Evolutionary conservation across 371 early-diverging fungal species (phyloP), one percentile per base, ranked within the genome.

Genomic region (Mortierella sp.): DNA sequence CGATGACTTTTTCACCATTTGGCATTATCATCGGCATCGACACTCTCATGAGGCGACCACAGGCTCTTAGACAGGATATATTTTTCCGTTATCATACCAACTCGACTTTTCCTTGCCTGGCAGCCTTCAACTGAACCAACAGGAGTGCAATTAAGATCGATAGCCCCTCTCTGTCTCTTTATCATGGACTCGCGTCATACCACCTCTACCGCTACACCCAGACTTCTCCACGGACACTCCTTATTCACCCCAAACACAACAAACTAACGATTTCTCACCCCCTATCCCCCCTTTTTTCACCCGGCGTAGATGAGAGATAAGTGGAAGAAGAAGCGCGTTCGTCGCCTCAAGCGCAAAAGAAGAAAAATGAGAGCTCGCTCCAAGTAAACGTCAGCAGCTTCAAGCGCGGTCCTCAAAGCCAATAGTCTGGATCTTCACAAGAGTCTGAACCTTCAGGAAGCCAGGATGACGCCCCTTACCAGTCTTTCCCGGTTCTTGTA

Each of bases 241-340:
- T 16, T 29, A 16, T 6, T 6, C 22, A 47, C 47, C 14, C 13
- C 44, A 44, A 44, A 13, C 10, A 26, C 22, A 26, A 26, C 2
- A 13, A 26, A 7, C 58, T 34, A 53, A 53, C 31, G 19, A 14
- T 2, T 47, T 53, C 24, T 10, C 22, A 34, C 47, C 31, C 48
- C 7, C 3, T 47, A 16, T 31, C n/a, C n/a, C n/a, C n/a, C n/a
- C n/a, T 44, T 43, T 10, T 41, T 64, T 39, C n/a, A 13, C 4
- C 11, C 52, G 0, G 0, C 53, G n/a, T 70, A 70, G 70, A 70
- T 70, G 70, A 70, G 71, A 64, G 71, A 71, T 34, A 71, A 71
- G 71, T 64, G 71, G 71, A 64, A 71, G 71, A 71, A 64, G 71
- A 71, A 71, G 71, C 71, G 65, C 65, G 71, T 71, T 64, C 71